Evolutionary conservation across 2,329 filamentous ascomycete species (phyloP).

Genomic region (Aspergillus pseudotamarii): DNA sequence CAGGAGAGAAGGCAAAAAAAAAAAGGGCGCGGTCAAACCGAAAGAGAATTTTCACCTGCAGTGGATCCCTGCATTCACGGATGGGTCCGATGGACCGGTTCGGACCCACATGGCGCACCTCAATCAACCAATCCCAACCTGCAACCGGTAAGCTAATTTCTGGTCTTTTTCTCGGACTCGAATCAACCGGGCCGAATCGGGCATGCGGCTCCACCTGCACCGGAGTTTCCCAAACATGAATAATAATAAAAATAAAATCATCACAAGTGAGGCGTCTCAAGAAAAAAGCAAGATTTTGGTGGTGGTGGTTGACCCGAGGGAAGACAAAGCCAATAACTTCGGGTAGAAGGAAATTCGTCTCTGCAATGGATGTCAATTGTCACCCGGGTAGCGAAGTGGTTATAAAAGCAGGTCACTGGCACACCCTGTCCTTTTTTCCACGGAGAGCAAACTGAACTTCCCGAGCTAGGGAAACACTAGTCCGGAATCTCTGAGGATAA

Average conservation of each 20-base stretch:
- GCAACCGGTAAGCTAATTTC: slow-evolving; percentile 10
- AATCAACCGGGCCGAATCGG: slow-evolving; percentile 30
- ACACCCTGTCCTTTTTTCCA: background rate
- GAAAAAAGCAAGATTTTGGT: background rate
- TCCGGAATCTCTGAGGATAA: slow-evolving; percentile 1
- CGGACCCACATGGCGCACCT: slow-evolving; percentile 13
- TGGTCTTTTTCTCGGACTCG: slow-evolving; percentile 23
- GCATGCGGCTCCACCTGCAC: slow-evolving; percentile 27
- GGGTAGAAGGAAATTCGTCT: slow-evolving; percentile 17
- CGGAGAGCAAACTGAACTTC: background rate
- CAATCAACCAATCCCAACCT: slow-evolving; percentile 11
- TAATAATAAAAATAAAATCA: background rate
- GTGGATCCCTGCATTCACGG: slow-evolving; percentile 16
- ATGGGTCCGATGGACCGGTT: slow-evolving; percentile 26
- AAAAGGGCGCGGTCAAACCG: slow-evolving; percentile 2
- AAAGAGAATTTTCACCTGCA: slow-evolving; percentile 3
- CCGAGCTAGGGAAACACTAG: slow-evolving; percentile 8
- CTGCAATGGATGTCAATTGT: background rate
- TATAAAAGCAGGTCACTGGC: background rate
- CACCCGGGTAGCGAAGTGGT: background rate
- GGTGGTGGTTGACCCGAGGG: background rate
- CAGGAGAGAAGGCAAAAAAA: background rate
- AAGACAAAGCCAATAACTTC: slow-evolving; percentile 4
- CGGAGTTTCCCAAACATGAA: slow-evolving; percentile 16
- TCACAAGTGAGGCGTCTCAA: background rate